Conservation (phyloP, 305 asterid species). For the Solanum hybrid region DNA sequence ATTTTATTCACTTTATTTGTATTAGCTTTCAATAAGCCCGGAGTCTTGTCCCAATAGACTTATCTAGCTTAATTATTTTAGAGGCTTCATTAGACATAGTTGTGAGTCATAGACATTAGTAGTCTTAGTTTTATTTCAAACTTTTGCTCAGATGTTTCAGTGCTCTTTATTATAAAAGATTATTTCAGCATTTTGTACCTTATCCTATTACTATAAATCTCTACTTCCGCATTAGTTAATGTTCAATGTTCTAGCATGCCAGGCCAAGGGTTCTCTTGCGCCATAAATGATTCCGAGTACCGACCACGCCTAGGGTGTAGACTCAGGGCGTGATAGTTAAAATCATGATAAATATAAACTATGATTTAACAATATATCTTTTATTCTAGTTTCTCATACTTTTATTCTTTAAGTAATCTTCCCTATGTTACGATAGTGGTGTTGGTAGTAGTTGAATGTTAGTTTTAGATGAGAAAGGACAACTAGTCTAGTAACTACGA, state of each 20-base stretch:
- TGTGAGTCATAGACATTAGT: background rate
- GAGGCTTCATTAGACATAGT: background rate
- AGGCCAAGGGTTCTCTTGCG: background rate
- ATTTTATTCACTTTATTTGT: background rate
- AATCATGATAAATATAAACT: background rate
- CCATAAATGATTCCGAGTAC: background rate
- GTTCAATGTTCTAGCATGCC: background rate
- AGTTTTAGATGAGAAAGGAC: background rate
- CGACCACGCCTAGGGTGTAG: background rate
- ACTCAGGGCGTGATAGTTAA: background rate
- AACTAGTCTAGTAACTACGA: background rate
- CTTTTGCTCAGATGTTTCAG: background rate
- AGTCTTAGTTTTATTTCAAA: background rate
- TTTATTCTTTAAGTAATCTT: background rate
- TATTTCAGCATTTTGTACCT: background rate
- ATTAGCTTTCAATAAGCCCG: background rate
- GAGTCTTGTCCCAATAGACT: background rate
- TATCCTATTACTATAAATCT: background rate
- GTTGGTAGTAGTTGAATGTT: background rate
- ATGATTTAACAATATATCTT: background rate
- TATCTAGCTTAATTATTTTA: background rate
- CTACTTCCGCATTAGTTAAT: background rate
- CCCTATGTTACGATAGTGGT: background rate
- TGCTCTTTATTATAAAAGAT: background rate
- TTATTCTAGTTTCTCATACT: background rate